Conservation (phyloP, 305 asterid genomes). For the Lippia alba region DNA sequence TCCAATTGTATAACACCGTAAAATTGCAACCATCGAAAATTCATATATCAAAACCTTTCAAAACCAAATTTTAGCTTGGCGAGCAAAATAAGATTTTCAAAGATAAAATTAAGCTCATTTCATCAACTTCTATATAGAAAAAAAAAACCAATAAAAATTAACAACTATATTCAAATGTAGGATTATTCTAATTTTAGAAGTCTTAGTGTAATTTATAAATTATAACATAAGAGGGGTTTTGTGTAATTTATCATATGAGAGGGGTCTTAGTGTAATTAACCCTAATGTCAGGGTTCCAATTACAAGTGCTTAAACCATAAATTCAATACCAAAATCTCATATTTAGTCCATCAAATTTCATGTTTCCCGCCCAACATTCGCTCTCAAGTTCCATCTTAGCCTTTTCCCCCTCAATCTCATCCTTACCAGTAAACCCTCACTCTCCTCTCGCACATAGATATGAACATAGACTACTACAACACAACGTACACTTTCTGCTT, state of each 20-base stretch:
- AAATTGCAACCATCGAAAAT: too few species aligned
- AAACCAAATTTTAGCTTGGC: too few species aligned
- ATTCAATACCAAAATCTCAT: not conserved
- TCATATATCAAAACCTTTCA: too few species aligned
- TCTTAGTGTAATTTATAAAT: too few species aligned
- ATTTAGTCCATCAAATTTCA: conserved; percentile 26
- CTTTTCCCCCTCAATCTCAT: conserved; percentile 1
- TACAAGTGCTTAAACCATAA: conserved; percentile 5
- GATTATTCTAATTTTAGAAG: too few species aligned
- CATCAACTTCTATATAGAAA: not conserved
- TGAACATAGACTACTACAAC: conserved; percentile 11
- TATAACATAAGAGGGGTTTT: not conserved
- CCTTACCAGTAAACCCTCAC: not conserved
- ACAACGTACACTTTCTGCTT: conserved; percentile 26
- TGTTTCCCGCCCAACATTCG: conserved; percentile 51
- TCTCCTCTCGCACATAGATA: not conserved
- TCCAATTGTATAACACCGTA: too few species aligned
- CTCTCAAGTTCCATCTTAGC: conserved; percentile 22
- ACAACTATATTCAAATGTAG: too few species aligned
- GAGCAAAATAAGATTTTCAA: too few species aligned
- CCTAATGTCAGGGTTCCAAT: not conserved
- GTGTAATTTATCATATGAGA: too few species aligned
- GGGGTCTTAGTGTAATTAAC: not conserved
- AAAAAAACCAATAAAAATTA: too few species aligned
- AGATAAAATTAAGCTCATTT: too few species aligned